Percentiles rank a stretch among this genome's conserved stretches.
These are phyloP conservation scores for Populus hybrid DNA, from an alignment of 441 rosid species.

Conservation along the genomic window DNA sequence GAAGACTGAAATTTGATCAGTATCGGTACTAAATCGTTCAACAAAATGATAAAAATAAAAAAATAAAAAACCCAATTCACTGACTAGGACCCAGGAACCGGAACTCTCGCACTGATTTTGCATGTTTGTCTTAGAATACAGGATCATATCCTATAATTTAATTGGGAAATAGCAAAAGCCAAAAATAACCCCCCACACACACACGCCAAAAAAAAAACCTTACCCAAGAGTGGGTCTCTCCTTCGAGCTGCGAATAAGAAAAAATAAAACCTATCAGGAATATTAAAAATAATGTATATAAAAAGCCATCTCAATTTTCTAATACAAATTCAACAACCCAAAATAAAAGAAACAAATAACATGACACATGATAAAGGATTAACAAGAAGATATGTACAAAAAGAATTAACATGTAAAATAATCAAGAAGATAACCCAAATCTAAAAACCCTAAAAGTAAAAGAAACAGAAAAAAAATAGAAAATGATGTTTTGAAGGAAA, in stretches of 20 bases:
- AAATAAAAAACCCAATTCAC: neutral
- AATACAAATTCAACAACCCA: neutral
- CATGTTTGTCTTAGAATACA: neutral
- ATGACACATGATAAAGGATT: neutral
- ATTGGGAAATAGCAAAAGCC: neutral
- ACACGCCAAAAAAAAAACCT: conserved; percentile 9
- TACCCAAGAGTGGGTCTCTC: conserved; percentile 99
- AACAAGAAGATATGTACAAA: neutral
- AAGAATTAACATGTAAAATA: too few species aligned
- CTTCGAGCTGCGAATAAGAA: conserved; percentile 77
- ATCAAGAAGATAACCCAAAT: too few species aligned
- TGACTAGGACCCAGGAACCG: neutral
- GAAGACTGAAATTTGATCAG: neutral
- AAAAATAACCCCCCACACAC: neutral
- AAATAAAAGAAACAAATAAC: neutral
- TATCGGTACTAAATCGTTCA: neutral
- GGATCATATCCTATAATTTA: neutral
- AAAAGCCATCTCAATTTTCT: neutral
- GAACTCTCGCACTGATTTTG: neutral
- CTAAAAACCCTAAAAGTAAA: neutral
- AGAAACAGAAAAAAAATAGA: neutral
- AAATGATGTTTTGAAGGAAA: neutral
- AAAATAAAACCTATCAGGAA: conserved; percentile 12
- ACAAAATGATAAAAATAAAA: too few species aligned
- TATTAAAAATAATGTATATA: neutral